Evolutionary conservation across 2,329 filamentous ascomycete species (phyloP).

Genomic region (Colletotrichum plurivorum): DNA sequence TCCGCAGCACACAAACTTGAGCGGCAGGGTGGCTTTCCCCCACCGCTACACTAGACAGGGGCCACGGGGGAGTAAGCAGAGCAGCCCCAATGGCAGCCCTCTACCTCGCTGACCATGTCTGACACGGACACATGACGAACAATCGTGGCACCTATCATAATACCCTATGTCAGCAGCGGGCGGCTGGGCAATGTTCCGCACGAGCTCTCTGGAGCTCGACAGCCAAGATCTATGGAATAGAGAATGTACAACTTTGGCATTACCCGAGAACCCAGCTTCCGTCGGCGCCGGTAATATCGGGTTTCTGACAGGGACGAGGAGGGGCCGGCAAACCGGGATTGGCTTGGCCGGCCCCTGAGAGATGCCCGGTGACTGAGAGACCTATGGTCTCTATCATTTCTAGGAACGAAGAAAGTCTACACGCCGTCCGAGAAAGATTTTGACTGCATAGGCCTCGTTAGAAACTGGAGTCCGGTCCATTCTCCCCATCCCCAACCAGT

Average conservation of each 20-base stretch:
- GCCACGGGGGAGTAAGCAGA: constrained; percentile 29
- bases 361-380: neutral
- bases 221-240: neutral
- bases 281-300: constrained; percentile 9
- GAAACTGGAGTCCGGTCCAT: too few relatives aligned
- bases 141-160: constrained; percentile 35
- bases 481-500: too few relatives aligned
- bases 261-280: neutral
- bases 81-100: constrained; percentile 14
- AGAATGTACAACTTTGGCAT: neutral
- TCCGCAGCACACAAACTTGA: constrained; percentile 5
- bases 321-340: neutral
- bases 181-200: neutral
- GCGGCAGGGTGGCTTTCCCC: neutral
- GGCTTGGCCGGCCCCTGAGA: neutral
- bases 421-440: neutral
- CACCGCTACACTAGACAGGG: constrained; percentile 18
- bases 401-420: neutral
- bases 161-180: constrained; percentile 7
- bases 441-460: neutral
- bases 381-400: neutral
- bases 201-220: neutral
- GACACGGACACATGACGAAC: constrained; percentile 26
- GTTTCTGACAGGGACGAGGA: constrained; percentile 15
- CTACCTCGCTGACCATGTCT: constrained; percentile 29